Base-by-base conservation (phyloP, 305 asterid genomes). In the Fraxinus albicans region DNA sequence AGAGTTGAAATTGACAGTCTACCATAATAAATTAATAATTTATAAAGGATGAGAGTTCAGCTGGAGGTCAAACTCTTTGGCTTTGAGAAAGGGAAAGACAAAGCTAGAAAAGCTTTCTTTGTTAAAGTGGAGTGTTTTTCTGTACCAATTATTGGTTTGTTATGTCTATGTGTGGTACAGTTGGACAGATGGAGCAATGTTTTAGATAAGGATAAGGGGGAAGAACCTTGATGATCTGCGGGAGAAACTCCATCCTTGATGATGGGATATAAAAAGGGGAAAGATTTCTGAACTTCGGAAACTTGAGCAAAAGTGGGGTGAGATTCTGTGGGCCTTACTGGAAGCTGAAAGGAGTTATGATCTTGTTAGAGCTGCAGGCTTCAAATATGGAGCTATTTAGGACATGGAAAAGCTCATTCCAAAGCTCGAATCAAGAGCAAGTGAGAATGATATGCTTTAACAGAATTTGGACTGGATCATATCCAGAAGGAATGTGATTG, bases 1-100 rank as follows among this genome's bases (percentile, higher is more conserved):
- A 90, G 99, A 76, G 98, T 95, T 12, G 97, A 95, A 82, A 93
- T 94, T 1, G 98, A 94, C 67, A 95, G 99, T 83, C 98, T 94
- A 74, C 98, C 98, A 0, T 96, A 94, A 81, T 96, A 93, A 72
- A 95, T 95, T 17, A 97, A 95, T 81, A 94, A 90, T 77, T 88
- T 94, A 0, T 92, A 92, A 60, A 91, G 99, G 85, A 94, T 91
- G 89, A 89, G 97, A 86, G 94, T 95, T 55, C 96, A 93, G 73
- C 84, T 95, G 76, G 99, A 94, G 81, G 90, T 94, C 3, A 97
- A 95, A 84, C 92, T 90, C 6, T 98, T 93, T 76, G 98, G 98
- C 10, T 94, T 94, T 0, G 99, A 95, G 79, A 95, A 94, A 91
- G 98, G 94, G 85, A 95, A 94, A 55, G 98, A 94, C 33, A 93